Percentiles rank a stretch among this genome's conserved stretches.
Conservation (phyloP, 371 early-diverging fungal species). For the Mortierella sp. region DNA sequence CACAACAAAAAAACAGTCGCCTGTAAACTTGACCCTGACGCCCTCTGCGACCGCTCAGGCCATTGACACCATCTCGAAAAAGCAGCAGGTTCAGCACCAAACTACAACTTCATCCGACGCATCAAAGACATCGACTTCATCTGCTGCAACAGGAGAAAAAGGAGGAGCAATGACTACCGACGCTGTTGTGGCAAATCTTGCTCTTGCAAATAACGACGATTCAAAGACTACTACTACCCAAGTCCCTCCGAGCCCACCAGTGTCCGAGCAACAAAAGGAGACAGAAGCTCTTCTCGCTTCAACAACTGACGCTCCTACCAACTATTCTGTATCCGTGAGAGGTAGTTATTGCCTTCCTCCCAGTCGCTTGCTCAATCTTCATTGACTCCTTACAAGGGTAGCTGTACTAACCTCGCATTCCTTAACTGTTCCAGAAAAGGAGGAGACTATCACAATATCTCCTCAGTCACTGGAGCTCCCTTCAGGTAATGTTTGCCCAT, state of each 20-base stretch:
- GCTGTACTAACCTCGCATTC: background rate
- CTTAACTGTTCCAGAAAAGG: slow-evolving; percentile 17
- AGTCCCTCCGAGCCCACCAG: background rate
- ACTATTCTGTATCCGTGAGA: background rate
- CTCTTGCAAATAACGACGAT: background rate
- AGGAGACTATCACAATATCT: slow-evolving; percentile 7
- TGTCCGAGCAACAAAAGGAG: slow-evolving; percentile 9
- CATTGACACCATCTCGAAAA: slow-evolving; percentile 10
- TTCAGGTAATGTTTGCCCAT: slow-evolving; percentile 10
- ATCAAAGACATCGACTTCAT: slow-evolving; percentile 21
- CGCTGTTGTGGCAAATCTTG: slow-evolving; percentile 13
- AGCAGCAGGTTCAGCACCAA: slow-evolving; percentile 17
- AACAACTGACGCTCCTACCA: background rate
- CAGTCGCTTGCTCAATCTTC: background rate
- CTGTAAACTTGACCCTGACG: slow-evolving; percentile 18
- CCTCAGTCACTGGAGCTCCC: slow-evolving; percentile 10
- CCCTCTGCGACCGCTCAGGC: slow-evolving; percentile 19
- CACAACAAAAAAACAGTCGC: background rate
- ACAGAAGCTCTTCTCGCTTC: background rate
- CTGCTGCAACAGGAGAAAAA: slow-evolving; percentile 5
- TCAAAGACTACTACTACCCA: background rate
- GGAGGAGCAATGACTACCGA: slow-evolving; percentile 19
- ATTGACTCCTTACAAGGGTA: background rate
- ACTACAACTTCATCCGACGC: slow-evolving; percentile 11
- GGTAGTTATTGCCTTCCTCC: slow-evolving; percentile 4